phyloP scores from a whole-genome alignment of 2,329 filamentous ascomycete species.

The Trichoderma guizhouense region DNA sequence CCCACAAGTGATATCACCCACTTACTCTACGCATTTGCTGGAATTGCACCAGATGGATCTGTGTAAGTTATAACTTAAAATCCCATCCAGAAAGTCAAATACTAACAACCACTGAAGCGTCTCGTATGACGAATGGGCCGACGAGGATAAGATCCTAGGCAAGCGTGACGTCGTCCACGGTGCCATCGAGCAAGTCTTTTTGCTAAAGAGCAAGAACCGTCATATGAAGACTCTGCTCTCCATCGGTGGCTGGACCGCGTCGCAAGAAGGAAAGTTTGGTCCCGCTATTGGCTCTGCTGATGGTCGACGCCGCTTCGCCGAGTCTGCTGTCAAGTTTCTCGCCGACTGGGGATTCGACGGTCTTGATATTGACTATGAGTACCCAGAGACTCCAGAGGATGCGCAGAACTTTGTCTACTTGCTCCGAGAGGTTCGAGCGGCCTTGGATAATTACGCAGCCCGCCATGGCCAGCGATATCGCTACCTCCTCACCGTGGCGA shows the following conservation, averaged over 20 bases:
- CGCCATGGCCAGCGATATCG: slow-evolving; percentile 41
- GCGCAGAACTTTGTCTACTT: slow-evolving; percentile 42
- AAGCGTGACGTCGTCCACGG: slow-evolving; percentile 65
- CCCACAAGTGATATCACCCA: slow-evolving; percentile 69
- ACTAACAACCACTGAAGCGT: not conserved
- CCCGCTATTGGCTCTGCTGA: slow-evolving; percentile 57
- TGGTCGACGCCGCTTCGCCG: slow-evolving; percentile 64
- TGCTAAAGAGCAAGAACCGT: slow-evolving; percentile 72
- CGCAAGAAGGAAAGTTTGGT: slow-evolving; percentile 58
- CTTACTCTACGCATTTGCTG: slow-evolving; percentile 60
- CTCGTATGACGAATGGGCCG: slow-evolving; percentile 33
- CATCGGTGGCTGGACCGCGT: slow-evolving; percentile 79
- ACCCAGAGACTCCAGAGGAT: slow-evolving; percentile 40
- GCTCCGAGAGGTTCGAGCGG: slow-evolving; percentile 41
- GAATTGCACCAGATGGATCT: slow-evolving; percentile 44
- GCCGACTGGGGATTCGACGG: slow-evolving; percentile 63
- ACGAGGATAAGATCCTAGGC: slow-evolving; percentile 57
- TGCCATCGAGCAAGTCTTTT: slow-evolving; percentile 70
- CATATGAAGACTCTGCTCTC: slow-evolving; percentile 76
- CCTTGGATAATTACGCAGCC: slow-evolving; percentile 42
- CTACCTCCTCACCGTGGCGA: slow-evolving; percentile 51
- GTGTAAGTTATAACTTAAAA: slow-evolving; percentile 36
- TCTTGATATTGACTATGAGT: slow-evolving; percentile 58
- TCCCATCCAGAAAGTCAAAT: not conserved
- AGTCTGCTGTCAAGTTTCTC: slow-evolving; percentile 64